These are phyloP conservation scores for Rosa hybrid DNA, from an alignment of 331 rosid genomes.

Conservation along the genomic window DNA sequence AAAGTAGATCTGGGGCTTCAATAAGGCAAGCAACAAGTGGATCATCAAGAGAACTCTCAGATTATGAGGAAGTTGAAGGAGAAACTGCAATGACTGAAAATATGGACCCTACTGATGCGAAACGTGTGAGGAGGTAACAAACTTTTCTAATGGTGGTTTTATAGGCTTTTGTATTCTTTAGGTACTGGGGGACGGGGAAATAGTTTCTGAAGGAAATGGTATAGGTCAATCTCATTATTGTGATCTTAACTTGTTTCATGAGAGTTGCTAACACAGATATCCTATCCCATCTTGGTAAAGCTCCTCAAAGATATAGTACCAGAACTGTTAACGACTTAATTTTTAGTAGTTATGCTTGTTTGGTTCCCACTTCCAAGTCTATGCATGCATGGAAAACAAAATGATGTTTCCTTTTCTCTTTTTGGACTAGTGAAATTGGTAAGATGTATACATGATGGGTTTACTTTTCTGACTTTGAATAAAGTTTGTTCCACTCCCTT, in stretches of 20 bases:
- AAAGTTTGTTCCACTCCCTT: constrained; percentile 6
- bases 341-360: not conserved
- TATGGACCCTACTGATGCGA: constrained; percentile 67
- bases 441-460: constrained; percentile 2
- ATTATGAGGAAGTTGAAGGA: constrained; percentile 89
- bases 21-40: constrained; percentile 61
- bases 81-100: constrained; percentile 61
- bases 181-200: not conserved
- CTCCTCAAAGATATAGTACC: not conserved
- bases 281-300: not conserved
- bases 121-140: constrained; percentile 90
- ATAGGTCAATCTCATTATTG: too few species aligned
- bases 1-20: constrained; percentile 38
- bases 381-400: not conserved
- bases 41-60: constrained; percentile 79
- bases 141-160: constrained; percentile 6
- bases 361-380: too few species aligned
- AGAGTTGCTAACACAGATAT: not conserved
- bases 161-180: not conserved
- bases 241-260: not conserved
- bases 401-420: not conserved
- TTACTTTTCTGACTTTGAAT: not conserved
- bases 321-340: not conserved
- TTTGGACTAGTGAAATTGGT: not conserved
- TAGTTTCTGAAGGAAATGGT: not conserved